A percentile compares a stretch with the other conserved stretches of the same genome.
These are phyloP conservation scores for Tuber indicum DNA, from an alignment of 495 filamentous ascomycete genomes.

Conservation along the genomic window DNA sequence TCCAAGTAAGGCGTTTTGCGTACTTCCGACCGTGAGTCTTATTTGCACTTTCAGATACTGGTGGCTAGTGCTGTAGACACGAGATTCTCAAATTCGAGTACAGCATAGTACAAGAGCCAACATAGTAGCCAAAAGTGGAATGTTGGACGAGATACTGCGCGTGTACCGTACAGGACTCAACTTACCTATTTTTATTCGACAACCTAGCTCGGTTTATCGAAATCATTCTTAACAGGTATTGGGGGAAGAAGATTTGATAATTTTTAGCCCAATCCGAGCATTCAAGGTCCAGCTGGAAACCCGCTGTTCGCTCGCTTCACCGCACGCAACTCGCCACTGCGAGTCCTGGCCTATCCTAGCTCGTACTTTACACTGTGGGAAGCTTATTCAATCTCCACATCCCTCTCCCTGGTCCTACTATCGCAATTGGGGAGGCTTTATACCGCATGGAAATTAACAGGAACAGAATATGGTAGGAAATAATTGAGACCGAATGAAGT, in stretches of 20 bases:
- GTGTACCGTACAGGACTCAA: too few relatives aligned
- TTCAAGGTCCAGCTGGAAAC: not conserved
- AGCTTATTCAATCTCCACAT: not conserved
- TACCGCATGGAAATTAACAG: too few relatives aligned
- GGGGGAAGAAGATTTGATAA: not conserved
- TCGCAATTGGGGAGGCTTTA: not conserved
- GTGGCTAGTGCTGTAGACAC: not conserved
- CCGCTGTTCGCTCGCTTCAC: not conserved
- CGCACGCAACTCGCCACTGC: not conserved
- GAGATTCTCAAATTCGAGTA: not conserved
- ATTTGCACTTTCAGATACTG: not conserved
- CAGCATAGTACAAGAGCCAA: not conserved
- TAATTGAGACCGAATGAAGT: too few relatives aligned
- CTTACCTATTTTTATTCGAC: not conserved
- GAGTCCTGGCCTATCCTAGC: not conserved
- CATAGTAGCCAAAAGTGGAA: not conserved
- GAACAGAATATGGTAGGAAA: too few relatives aligned
- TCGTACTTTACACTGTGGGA: too few relatives aligned
- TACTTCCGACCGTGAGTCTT: not conserved
- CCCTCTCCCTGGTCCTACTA: not conserved
- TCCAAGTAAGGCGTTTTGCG: not conserved
- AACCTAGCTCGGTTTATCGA: not conserved
- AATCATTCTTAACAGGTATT: not conserved
- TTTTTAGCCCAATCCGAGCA: not conserved
- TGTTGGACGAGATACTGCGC: not conserved